Evolutionary conservation across 257 asterid genomes (phyloP).

Genomic region (Coffea eugenioides): DNA sequence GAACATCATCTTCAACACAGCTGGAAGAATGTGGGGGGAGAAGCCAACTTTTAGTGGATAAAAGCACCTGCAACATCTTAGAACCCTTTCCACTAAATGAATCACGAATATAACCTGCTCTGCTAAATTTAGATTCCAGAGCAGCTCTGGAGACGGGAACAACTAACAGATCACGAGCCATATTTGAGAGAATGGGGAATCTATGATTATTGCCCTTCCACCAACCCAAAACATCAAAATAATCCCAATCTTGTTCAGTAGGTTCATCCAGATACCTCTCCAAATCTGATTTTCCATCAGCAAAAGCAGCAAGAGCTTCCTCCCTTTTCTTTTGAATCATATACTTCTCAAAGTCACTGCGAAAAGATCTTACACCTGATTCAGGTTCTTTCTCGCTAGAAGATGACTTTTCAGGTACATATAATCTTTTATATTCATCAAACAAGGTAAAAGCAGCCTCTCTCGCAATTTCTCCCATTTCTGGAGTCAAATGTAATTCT

Average conservation of each 20-base stretch:
- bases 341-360: too few species aligned
- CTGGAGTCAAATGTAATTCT: not conserved
- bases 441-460: not conserved
- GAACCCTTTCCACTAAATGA: not conserved
- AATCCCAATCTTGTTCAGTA: not conserved
- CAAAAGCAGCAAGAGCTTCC: not conserved
- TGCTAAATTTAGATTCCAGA: not conserved
- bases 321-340: not conserved
- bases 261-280: not conserved
- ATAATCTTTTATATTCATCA: not conserved
- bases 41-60: not conserved
- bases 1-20: not conserved
- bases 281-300: not conserved
- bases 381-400: not conserved
- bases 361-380: too few species aligned
- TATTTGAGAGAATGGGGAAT: not conserved
- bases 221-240: not conserved
- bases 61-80: not conserved
- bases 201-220: not conserved
- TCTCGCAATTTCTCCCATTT: too few species aligned
- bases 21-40: not conserved
- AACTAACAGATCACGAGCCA: not conserved
- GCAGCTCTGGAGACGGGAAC: not conserved
- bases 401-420: not conserved
- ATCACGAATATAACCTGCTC: not conserved